Evolutionary conservation across 345 rosid genomes (phyloP), one percentile per base, ranked within the genome.

Genomic region (Brassica napus): DNA sequence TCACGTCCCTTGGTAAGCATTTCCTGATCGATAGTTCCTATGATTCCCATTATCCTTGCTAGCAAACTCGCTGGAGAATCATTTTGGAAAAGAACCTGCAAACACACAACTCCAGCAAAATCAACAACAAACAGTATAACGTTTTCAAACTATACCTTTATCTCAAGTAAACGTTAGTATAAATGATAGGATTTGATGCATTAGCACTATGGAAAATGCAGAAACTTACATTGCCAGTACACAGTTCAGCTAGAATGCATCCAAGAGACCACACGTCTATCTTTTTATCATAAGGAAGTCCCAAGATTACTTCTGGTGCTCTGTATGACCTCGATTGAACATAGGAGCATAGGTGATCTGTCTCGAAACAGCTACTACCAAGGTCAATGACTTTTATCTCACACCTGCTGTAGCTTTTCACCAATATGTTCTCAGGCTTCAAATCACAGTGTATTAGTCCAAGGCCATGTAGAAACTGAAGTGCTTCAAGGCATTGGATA

Each of bases 331-430:
- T 86, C 14, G 99, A 95, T 67, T 95, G 99, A 55, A 95, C 99
- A 81, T 95, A 95, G 57, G 99, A 95, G 88, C 98, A 95, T 21
- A 95, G 82, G 77, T 95, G 97, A 82, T 93, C 99, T 1, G 99
- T 93, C 90, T 93, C 97, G 83, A 93, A 95, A 86, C 99, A 95
- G 86, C 99, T 93, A 83, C 99, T 95, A 77, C 99, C 99, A 18
- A 95, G 97, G 86, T 95, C 99, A 52, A 95, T 95, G 81, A 93
- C 97, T 89, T 95, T 95, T 82, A 93, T 90, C 84, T 95, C 99
- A 61, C 99, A 95, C 79, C 99, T 88, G 76, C 97, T 95, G 74
- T 95, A 95, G 83, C 99, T 95, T 81, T 95, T 93, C 44, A 95
- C 98, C 81, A 95, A 79, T 81, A 93, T 93, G 69, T 95, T 95